Evolutionary conservation across 352 stramenopile genomes (phyloP), one percentile per base, ranked within the genome.

Genomic region (Peronosclerospora sorghi): DNA sequence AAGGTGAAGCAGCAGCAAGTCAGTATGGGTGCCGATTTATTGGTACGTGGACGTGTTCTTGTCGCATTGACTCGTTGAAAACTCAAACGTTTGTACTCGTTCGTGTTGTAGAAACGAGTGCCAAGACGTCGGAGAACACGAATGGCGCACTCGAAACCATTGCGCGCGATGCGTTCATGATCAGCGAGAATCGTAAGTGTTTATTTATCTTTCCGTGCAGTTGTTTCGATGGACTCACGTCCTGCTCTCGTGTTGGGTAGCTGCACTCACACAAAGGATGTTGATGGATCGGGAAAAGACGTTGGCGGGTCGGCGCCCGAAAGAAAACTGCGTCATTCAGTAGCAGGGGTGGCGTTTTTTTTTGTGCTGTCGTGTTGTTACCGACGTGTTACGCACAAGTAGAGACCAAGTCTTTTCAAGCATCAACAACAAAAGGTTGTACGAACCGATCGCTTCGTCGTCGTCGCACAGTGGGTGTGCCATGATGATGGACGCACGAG

Each of bases 11-110:
- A 1, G 65, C 78, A 30, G 83, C 83, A 27, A 83, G 82, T 29
- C 69, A 86, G 54, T 92, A 93, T 56, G 74, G 72, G 51, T 86
- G 78, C 21, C 80, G 78, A 50, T 94, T 89, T 63, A 91, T 93
- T 57, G 79, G 81, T 86, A 65, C 30, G 59, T 53, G n/a, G n/a
- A n/a, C n/a, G n/a, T n/a, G n/a, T n/a, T n/a, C n/a, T n/a, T n/a
- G n/a, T n/a, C n/a, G n/a, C n/a, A n/a, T n/a, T n/a, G n/a, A n/a
- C n/a, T n/a, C n/a, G n/a, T n/a, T n/a, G n/a, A n/a, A n/a, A n/a
- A n/a, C n/a, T n/a, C n/a, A n/a, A n/a, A n/a, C n/a, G n/a, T n/a
- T n/a, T n/a, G n/a, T n/a, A n/a, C n/a, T n/a, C n/a, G n/a, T n/a
- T n/a, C 9, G 5, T 26, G 32, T 30, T 53, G 38, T 45, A 90